Base-by-base conservation (phyloP, 2,329 filamentous ascomycete species). In the Microdochium nivale region DNA sequence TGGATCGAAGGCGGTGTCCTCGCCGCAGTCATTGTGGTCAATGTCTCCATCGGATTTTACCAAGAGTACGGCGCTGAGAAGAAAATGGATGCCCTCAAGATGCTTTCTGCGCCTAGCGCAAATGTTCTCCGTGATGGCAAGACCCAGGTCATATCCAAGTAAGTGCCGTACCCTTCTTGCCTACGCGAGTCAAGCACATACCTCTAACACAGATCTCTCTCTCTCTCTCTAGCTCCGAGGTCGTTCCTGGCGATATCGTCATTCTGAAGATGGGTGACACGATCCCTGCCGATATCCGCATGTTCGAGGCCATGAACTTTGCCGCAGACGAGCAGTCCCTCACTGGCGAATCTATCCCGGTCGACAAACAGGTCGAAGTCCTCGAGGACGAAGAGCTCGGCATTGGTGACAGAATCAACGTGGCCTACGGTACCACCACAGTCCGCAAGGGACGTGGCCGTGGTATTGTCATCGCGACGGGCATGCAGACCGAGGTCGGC, bases 241-340 rank as follows among this genome's bases (percentile, higher is more conserved):
- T 89, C 35, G 83, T 89, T 0, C 83, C 83, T n/a, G 88, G 87
- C 43, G 87, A 90, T 55, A 75, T 90, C 52, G 74, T 85, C 54
- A 70, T 79, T 35, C 73, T 85, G 60, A 85, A 80, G 69, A 86
- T 81, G 67, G 87, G 87, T 53, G 86, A 89, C 65, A 87, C 85
- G 3, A 79, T 90, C 40, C 86, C 87, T 10, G 87, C 87, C 35
- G 87, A 90, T 61, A 66, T 90, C 40, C 81, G 85, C 51, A 67
- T 86, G 21, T 77, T 87, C 58, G 84, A 89, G 60, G 80, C 78
- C 53, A 87, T 91, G 79, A 92, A 94, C 65, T 76, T 90, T 47
- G 82, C 83, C 55, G 89, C 86, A 61, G 89, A 95, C 59, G 87
- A 90, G 67, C 84, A 85, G 47, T 81, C 87, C 49, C 77, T 90